These are phyloP conservation scores for Smithsoniella earleae DNA, from an alignment of 163 green algal genomes.

Conservation along the genomic window DNA sequence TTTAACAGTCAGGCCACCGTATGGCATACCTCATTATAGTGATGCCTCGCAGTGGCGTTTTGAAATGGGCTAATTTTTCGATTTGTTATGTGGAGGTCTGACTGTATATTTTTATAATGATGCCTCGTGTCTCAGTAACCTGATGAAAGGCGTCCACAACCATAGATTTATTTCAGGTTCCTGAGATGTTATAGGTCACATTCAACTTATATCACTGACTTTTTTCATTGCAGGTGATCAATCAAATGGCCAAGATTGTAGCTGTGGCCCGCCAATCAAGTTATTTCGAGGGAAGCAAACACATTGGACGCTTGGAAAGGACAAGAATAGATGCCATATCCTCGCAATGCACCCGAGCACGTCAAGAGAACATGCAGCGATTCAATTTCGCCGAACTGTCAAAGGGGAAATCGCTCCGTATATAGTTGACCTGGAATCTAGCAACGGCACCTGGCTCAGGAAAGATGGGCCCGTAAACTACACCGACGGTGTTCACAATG, in stretches of 20 bases:
- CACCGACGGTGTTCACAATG: not conserved
- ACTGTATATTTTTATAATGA: not conserved
- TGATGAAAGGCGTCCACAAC: not conserved
- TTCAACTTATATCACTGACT: too few relatives aligned
- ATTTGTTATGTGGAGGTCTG: not conserved
- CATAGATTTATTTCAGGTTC: too few relatives aligned
- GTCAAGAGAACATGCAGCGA: not conserved
- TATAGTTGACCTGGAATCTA: slow-evolving; percentile 12
- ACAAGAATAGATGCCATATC: not conserved
- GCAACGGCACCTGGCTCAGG: not conserved
- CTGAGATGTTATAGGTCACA: too few relatives aligned
- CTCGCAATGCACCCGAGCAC: not conserved
- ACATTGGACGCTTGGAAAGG: slow-evolving; percentile 15
- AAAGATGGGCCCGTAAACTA: not conserved
- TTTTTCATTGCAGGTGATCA: slow-evolving; percentile 28
- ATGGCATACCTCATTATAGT: too few relatives aligned
- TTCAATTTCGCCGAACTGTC: not conserved
- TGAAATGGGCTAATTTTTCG: too few relatives aligned
- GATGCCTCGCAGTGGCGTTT: too few relatives aligned
- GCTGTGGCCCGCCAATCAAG: not conserved
- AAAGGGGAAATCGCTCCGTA: not conserved
- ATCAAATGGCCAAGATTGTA: not conserved
- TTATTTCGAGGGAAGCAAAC: not conserved
- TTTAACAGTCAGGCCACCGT: too few relatives aligned
- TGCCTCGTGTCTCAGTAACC: not conserved